Evolutionary conservation across 2,329 filamentous ascomycete genomes (phyloP).

Genomic region (Rachicladosporium sp.): DNA sequence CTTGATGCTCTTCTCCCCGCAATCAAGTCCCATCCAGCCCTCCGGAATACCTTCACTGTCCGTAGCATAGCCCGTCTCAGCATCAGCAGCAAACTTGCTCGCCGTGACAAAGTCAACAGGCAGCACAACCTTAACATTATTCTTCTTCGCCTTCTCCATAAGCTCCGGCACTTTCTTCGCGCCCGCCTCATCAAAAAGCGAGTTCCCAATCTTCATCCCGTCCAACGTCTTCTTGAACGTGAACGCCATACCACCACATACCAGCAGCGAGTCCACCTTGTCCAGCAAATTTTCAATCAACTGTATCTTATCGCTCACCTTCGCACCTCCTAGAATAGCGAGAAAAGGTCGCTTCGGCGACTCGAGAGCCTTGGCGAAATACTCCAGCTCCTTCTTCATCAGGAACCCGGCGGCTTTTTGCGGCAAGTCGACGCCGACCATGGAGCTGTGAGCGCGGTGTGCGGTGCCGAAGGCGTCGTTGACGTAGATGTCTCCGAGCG

Average conservation of each 20-base stretch:
- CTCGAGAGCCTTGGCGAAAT: constrained; percentile 96
- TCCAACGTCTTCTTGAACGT: constrained; percentile 99
- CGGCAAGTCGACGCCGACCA: constrained; percentile 92
- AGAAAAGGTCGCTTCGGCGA: constrained; percentile 90
- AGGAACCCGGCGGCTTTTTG: constrained; percentile 97
- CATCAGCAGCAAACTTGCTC: constrained; percentile 85
- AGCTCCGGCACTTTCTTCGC: constrained; percentile 81
- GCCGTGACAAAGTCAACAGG: constrained; percentile 93
- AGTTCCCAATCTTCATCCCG: constrained; percentile 77
- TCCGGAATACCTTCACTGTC: constrained; percentile 86
- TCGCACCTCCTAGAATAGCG: constrained; percentile 93
- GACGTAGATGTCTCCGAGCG: constrained; percentile 89
- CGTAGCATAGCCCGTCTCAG: constrained; percentile 66
- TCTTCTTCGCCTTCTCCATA: constrained; percentile 89
- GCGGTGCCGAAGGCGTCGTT: constrained; percentile 99
- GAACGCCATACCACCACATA: constrained; percentile 98
- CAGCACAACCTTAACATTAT: constrained; percentile 89
- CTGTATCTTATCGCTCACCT: constrained; percentile 99
- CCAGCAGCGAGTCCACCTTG: constrained; percentile 93
- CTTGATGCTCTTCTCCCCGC: constrained; percentile 75
- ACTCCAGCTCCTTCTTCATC: constrained; percentile 99
- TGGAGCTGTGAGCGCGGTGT: constrained; percentile 96
- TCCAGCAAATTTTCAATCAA: constrained; percentile 97
- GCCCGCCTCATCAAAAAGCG: constrained; percentile 84
- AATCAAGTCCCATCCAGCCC: constrained; percentile 96